Conservation (phyloP, 225 moss, liverwort and hornwort species). For the Physcomitrium patens region DNA sequence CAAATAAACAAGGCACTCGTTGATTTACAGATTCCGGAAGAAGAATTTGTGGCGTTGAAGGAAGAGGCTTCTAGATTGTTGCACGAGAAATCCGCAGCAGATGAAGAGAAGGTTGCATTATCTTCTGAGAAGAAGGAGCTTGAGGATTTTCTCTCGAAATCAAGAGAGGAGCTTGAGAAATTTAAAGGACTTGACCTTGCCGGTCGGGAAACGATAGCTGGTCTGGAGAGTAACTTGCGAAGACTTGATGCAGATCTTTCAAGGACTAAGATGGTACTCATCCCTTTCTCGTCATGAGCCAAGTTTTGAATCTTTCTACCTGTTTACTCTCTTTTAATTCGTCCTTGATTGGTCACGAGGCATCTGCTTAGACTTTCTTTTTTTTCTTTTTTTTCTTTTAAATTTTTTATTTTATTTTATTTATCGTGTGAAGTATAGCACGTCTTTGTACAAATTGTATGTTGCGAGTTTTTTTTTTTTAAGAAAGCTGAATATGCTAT, state of each 20-base stretch:
- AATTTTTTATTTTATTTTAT: too few species aligned
- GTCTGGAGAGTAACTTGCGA: conserved; percentile 29
- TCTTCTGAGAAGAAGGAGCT: conserved; percentile 36
- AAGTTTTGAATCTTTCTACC: conserved; percentile 7
- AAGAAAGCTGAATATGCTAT: background rate
- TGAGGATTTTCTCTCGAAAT: conserved; percentile 35
- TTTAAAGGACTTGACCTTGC: conserved; percentile 21
- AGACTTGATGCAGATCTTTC: conserved; percentile 27
- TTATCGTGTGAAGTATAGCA: background rate
- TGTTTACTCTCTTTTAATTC: background rate
- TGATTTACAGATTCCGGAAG: conserved; percentile 46
- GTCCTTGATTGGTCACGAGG: background rate
- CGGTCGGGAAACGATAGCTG: conserved; percentile 33
- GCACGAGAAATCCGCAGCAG: conserved; percentile 27
- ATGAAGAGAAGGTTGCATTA: conserved; percentile 29
- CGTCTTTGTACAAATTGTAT: background rate
- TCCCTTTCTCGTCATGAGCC: conserved; percentile 8
- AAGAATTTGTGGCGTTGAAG: conserved; percentile 45
- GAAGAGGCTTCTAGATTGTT: conserved; percentile 36
- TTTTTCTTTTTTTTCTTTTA: too few species aligned
- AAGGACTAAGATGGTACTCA: conserved; percentile 34
- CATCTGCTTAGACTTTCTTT: conserved; percentile 4
- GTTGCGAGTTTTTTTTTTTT: background rate
- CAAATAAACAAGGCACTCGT: conserved; percentile 31
- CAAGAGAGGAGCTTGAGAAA: conserved; percentile 38